These are phyloP conservation scores for Apiotrichum mycotoxinovorans DNA, from an alignment of 1,284 basidiomycete species.

Conservation along the genomic window DNA sequence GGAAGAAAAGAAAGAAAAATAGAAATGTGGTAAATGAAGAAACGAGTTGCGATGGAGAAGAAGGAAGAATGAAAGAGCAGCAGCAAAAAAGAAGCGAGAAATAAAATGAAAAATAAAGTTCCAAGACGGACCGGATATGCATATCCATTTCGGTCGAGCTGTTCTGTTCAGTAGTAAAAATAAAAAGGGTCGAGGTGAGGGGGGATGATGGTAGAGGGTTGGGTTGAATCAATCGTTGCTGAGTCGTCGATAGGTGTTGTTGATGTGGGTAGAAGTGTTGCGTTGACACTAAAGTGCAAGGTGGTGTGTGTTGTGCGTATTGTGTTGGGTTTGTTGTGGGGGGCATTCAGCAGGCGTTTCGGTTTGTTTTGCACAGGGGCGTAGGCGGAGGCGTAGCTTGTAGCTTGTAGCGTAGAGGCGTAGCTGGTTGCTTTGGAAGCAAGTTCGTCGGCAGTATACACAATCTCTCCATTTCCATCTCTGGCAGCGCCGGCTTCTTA, in stretches of 20 bases:
- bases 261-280: neutral
- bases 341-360: neutral
- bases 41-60: too few relatives aligned
- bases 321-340: neutral
- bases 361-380: neutral
- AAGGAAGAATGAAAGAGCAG: too few relatives aligned
- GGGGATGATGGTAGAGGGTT: neutral
- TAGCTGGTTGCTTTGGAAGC: neutral
- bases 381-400: neutral
- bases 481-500: neutral
- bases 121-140: neutral
- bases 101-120: neutral
- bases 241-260: neutral
- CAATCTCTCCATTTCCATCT: neutral
- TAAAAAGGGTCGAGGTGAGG: neutral
- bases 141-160: neutral
- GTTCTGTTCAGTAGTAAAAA: too few relatives aligned
- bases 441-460: neutral
- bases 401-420: neutral
- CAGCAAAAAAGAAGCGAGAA: too few relatives aligned
- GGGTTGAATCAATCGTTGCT: neutral
- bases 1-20: neutral
- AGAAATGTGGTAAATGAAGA: neutral
- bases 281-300: too few relatives aligned
- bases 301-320: neutral